These are phyloP conservation scores for Trichoderma sp. DNA, from an alignment of 2,329 filamentous ascomycete species.

Conservation along the genomic window DNA sequence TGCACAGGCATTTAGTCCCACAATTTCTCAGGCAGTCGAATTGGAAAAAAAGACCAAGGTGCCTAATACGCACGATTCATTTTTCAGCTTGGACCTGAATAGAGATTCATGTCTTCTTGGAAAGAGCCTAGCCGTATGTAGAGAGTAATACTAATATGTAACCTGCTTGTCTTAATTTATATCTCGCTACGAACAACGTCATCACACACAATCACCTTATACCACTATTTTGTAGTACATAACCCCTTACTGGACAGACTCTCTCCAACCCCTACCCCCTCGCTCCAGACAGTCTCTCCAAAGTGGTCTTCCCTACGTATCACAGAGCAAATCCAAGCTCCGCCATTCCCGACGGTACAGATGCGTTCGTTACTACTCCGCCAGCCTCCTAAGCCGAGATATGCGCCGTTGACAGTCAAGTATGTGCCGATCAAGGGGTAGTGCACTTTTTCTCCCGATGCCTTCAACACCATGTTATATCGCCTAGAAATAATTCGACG, in stretches of 20 bases:
- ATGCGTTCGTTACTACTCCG: slow-evolving; percentile 36
- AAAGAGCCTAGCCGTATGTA: too few species aligned
- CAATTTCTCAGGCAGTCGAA: not conserved
- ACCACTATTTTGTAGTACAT: not conserved
- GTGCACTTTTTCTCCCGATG: slow-evolving; percentile 29
- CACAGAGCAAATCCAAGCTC: slow-evolving; percentile 40
- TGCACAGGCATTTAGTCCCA: not conserved
- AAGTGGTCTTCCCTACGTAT: slow-evolving; percentile 22
- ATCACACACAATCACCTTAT: too few species aligned
- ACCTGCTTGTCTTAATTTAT: too few species aligned
- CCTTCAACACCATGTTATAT: slow-evolving; percentile 38
- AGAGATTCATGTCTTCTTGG: not conserved
- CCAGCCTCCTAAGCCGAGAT: slow-evolving; percentile 39
- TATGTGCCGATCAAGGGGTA: slow-evolving; percentile 41
- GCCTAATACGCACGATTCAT: not conserved
- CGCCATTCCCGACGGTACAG: slow-evolving; percentile 38
- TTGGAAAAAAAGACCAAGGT: not conserved
- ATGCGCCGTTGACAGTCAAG: slow-evolving; percentile 34
- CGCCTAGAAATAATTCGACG: slow-evolving; percentile 35
- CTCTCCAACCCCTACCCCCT: not conserved
- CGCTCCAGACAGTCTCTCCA: not conserved
- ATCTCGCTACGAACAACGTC: too few species aligned
- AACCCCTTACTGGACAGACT: not conserved
- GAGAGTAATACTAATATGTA: too few species aligned
- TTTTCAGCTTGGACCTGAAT: not conserved